Conservation (phyloP, 306 rosid species). For the Lablab purpureus region DNA sequence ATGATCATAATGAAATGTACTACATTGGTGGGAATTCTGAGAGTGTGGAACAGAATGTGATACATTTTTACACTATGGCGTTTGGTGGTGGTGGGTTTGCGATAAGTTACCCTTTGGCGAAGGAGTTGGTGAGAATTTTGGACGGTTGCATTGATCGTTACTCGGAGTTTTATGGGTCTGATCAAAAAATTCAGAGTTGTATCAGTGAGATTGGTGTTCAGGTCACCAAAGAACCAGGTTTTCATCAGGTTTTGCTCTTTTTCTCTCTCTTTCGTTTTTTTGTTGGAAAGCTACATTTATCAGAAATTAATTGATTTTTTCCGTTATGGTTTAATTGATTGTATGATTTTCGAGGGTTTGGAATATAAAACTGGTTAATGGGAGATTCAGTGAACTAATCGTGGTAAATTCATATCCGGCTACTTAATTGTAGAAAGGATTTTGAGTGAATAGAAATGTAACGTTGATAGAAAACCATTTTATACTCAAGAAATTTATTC, state of each 20-base stretch:
- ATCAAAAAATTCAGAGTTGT: conserved; percentile 76
- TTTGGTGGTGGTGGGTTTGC: conserved; percentile 88
- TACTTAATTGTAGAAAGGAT: no score
- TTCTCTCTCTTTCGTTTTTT: not conserved
- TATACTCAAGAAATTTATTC: no score
- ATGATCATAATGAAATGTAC: conserved; percentile 84
- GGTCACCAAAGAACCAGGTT: conserved; percentile 71
- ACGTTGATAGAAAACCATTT: no score
- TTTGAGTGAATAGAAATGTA: no score
- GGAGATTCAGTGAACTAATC: not conserved
- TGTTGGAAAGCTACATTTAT: not conserved
- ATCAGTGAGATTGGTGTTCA: conserved; percentile 78
- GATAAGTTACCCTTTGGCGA: conserved; percentile 72
- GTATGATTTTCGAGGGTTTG: not conserved
- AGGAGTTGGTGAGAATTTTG: conserved; percentile 62
- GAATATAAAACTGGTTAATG: not conserved
- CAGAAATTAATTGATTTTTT: not conserved
- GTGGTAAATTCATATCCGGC: no score
- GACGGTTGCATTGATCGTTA: conserved; percentile 81
- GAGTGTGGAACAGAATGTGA: conserved; percentile 73
- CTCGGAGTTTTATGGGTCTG: conserved; percentile 62
- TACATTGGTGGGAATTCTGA: conserved; percentile 79
- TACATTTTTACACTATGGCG: conserved; percentile 65
- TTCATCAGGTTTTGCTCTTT: conserved; percentile 66
- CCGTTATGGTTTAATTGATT: not conserved